Evolutionary conservation across 257 asterid genomes (phyloP).

Genomic region (Ilex aquifolium): DNA sequence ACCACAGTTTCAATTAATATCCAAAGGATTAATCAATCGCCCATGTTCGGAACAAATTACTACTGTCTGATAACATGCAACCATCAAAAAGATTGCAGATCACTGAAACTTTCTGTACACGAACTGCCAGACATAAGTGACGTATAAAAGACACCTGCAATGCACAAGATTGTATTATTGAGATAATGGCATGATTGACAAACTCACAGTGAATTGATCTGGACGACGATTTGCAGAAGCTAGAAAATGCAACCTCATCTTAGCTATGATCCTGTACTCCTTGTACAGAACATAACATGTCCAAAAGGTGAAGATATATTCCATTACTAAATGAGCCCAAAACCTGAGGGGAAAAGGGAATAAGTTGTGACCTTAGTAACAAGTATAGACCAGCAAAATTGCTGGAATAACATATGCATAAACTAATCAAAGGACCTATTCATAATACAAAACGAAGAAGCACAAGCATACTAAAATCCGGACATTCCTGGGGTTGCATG

Average conservation of each 20-base stretch:
- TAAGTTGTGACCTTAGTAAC: background rate
- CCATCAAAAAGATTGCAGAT: too few relatives aligned
- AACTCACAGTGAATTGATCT: conserved; percentile 86
- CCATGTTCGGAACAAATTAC: too few relatives aligned
- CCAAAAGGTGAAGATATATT: conserved; percentile 81
- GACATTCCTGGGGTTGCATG: too few relatives aligned
- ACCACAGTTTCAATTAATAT: too few relatives aligned
- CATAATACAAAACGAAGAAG: background rate
- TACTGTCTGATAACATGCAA: too few relatives aligned
- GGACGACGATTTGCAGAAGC: conserved; percentile 83
- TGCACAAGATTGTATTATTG: background rate
- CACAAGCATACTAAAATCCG: background rate
- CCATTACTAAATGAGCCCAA: conserved; percentile 73
- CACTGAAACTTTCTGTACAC: background rate
- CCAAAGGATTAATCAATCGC: too few relatives aligned
- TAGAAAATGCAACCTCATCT: conserved; percentile 76
- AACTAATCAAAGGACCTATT: background rate
- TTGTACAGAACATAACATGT: conserved; percentile 68
- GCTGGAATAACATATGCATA: too few relatives aligned
- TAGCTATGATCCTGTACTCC: conserved; percentile 61
- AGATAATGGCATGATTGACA: background rate
- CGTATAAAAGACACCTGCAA: background rate
- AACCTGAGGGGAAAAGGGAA: conserved; percentile 44
- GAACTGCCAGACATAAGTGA: background rate
- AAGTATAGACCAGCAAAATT: background rate